phyloP scores from a whole-genome alignment of 164 flowering plant species.

The Hamamelis virginiana region DNA sequence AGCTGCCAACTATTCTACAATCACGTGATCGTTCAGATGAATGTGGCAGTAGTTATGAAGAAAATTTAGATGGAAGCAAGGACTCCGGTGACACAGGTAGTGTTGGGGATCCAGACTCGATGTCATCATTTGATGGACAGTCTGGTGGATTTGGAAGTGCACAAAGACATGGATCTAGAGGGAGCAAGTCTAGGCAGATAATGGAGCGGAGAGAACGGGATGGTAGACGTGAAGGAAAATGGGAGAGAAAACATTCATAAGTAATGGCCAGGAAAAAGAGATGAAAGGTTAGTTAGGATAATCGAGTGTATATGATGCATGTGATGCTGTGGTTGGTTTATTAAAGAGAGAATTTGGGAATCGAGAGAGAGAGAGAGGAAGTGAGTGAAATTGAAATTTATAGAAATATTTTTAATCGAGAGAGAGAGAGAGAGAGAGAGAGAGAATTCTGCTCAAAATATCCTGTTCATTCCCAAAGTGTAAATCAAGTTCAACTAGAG shows the following conservation, averaged over 20 bases:
- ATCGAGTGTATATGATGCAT: too few species aligned
- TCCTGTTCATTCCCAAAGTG: too few species aligned
- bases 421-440: too few species aligned
- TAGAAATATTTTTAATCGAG: too few species aligned
- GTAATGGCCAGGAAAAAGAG: too few species aligned
- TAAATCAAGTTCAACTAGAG: too few species aligned
- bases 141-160: conserved; percentile 46
- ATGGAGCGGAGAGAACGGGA: conserved; percentile 81
- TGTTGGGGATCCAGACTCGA: conserved; percentile 70
- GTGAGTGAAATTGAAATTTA: too few species aligned
- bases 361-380: too few species aligned
- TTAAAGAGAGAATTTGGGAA: too few species aligned
- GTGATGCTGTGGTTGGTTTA: too few species aligned
- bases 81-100: conserved; percentile 90
- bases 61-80: conserved; percentile 77
- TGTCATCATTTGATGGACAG: conserved; percentile 64
- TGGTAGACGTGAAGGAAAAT: conserved; percentile 84
- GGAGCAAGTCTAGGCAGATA: conserved; percentile 74
- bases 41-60: conserved; percentile 68
- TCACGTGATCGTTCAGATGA: conserved; percentile 77
- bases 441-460: too few species aligned
- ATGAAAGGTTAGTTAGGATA: too few species aligned
- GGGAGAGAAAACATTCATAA: conserved; percentile 83
- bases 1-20: conserved; percentile 72
- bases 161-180: conserved; percentile 70